Evolutionary conservation across 192 early-diverging fungal species (phyloP), one percentile per base, ranked within the genome.

Genomic region (Coemansia aciculifera): DNA sequence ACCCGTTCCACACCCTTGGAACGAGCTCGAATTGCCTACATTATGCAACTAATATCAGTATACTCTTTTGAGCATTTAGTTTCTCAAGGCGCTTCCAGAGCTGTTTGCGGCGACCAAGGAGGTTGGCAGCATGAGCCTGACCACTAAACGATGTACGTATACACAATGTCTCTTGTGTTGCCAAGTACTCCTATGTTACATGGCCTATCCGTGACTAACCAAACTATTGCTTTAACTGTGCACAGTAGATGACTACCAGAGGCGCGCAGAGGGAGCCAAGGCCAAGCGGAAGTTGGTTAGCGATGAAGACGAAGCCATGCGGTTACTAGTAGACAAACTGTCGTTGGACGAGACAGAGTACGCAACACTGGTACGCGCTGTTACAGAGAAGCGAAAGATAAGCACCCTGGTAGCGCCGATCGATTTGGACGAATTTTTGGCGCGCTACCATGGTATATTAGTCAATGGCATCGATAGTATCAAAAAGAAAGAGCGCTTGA

Each of bases 321-420:
- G 69, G 49, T 29, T 72, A 39, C 54, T 82, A 15, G 64, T 71
- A 9, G 73, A 74, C 46, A 59, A 54, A 8, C 57, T 82, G n/a
- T 77, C 75, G 29, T 72, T 82, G 12, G 63, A 65, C 23, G 77
- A 79, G 23, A 65, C 70, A 21, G 79, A 82, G 51, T 82, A 77
- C 27, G 72, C 68, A 32, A 77, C 75, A 42, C 34, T 82, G 31
- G 75, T 77, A 0, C 69, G 79, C 7, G 79, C 75, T 24, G 69
- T 59, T 4, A 82, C 75, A 23, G 68, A 73, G 37, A 77, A 71
- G 57, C 73, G 67, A 40, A 82, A 82, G 56, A 43, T 77, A 32
- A 77, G 75, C 72, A 82, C 75, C 19, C 43, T 82, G 24, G 79
- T 82, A 34, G 75, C 65, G 23, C 75, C 79, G 1, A 69, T 65